These are phyloP conservation scores for Fusarium humuli DNA, from an alignment of 2,329 filamentous ascomycete species.

Conservation along the genomic window DNA sequence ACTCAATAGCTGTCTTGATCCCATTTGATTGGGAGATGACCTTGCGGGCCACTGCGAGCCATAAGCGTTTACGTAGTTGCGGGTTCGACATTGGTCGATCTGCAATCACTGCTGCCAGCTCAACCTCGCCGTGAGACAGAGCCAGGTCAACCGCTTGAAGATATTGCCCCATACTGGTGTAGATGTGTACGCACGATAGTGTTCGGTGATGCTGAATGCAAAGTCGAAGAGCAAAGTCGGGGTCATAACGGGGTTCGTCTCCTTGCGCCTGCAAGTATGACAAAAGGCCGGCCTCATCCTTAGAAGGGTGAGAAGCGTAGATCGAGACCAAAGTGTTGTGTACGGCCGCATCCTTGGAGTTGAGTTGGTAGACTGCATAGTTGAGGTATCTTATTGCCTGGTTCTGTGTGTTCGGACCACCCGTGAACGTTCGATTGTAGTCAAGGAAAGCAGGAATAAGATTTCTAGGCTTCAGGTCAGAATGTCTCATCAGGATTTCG, in stretches of 20 bases:
- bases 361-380: slow-evolving; percentile 88
- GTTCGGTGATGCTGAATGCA: slow-evolving; percentile 96
- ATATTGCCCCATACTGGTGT: slow-evolving; percentile 96
- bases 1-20: slow-evolving; percentile 94
- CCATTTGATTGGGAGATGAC: slow-evolving; percentile 88
- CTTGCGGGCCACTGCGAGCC: slow-evolving; percentile 94
- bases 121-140: slow-evolving; percentile 87
- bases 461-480: slow-evolving; percentile 83
- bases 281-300: slow-evolving; percentile 86
- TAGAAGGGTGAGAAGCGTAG: slow-evolving; percentile 86
- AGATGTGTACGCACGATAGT: slow-evolving; percentile 95
- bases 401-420: slow-evolving; percentile 75
- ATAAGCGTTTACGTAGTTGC: slow-evolving; percentile 88
- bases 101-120: slow-evolving; percentile 89
- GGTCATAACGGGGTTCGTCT: slow-evolving; percentile 87
- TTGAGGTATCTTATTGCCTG: slow-evolving; percentile 95
- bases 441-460: slow-evolving; percentile 94
- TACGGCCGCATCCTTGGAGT: slow-evolving; percentile 84
- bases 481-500: slow-evolving; percentile 95
- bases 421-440: slow-evolving; percentile 84
- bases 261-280: slow-evolving; percentile 92
- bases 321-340: slow-evolving; percentile 98
- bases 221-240: slow-evolving; percentile 93
- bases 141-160: slow-evolving; percentile 93
- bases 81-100: slow-evolving; percentile 85